Conservation (phyloP, 208 protist genomes). For the Wallacemonas collosoma region DNA sequence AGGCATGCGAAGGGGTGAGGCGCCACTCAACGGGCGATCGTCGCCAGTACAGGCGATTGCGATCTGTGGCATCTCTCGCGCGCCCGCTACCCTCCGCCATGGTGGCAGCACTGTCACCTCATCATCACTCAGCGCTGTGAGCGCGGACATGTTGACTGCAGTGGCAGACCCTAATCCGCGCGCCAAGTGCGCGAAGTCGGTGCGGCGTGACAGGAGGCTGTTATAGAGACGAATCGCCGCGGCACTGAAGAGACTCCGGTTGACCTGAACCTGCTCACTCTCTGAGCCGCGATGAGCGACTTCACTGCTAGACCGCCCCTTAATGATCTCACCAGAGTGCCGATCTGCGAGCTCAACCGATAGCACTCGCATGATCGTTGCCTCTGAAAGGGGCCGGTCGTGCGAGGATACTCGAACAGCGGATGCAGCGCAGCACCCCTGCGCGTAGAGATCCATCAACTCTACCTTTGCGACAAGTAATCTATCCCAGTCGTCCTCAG, state of each 20-base stretch:
- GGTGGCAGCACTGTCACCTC: too few species aligned
- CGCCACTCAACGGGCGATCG: too few species aligned
- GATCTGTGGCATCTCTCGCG: too few species aligned
- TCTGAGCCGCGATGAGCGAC: not conserved
- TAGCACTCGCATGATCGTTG: constrained; percentile 2
- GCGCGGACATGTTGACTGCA: not conserved
- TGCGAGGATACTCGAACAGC: not conserved
- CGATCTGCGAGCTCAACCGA: not conserved
- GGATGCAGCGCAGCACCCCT: not conserved
- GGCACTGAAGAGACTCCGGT: constrained; percentile 1
- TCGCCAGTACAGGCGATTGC: too few species aligned
- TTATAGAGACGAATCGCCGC: constrained; percentile 4
- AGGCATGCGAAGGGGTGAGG: too few species aligned
- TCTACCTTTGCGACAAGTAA: not conserved
- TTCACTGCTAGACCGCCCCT: constrained; percentile 1
- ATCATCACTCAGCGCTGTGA: not conserved
- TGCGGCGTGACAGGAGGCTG: not conserved
- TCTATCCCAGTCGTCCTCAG: not conserved
- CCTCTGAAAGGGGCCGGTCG: not conserved
- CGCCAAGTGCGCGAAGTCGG: constrained; percentile 2
- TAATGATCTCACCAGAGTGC: not conserved
- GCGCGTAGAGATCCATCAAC: not conserved
- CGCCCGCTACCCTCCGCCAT: too few species aligned
- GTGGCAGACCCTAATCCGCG: not conserved
- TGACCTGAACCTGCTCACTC: not conserved